Conservation (phyloP, 2,329 filamentous ascomycete genomes). For the Byssoonygena ceratinophila region DNA sequence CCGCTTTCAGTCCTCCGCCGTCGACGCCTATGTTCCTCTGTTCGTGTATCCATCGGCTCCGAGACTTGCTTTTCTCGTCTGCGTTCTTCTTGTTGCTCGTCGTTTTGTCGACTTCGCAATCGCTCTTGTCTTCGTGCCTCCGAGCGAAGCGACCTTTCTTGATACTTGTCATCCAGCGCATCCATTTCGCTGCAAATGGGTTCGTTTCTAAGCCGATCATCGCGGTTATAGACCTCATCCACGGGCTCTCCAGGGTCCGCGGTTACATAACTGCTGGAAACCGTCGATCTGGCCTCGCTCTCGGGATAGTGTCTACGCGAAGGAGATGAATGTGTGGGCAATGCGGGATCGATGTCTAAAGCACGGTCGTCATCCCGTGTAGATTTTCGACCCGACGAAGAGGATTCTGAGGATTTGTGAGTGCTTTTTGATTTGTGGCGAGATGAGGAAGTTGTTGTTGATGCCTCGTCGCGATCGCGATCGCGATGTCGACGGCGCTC, state of each 20-base stretch:
- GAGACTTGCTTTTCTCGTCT: slow-evolving; percentile 3
- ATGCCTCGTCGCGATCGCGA: slow-evolving; percentile 26
- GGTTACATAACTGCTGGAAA: slow-evolving; percentile 29
- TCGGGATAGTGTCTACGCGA: slow-evolving; percentile 13
- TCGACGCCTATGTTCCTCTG: not conserved
- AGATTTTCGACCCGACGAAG: slow-evolving; percentile 31
- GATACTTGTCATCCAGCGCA: slow-evolving; percentile 5
- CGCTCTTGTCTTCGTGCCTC: slow-evolving; percentile 3
- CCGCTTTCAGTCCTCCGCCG: not conserved
- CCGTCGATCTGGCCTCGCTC: slow-evolving; percentile 17
- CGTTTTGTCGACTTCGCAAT: not conserved
- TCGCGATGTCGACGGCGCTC: slow-evolving; percentile 19
- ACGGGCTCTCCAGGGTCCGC: slow-evolving; percentile 25
- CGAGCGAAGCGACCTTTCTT: slow-evolving; percentile 13
- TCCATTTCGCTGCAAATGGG: slow-evolving; percentile 8
- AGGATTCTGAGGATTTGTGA: slow-evolving; percentile 22
- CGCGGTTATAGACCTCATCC: slow-evolving; percentile 22
- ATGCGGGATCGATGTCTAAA: slow-evolving; percentile 22
- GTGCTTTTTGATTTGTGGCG: slow-evolving; percentile 18
- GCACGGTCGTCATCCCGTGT: slow-evolving; percentile 41
- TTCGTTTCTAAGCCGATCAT: slow-evolving; percentile 7
- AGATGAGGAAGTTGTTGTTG: slow-evolving; percentile 26
- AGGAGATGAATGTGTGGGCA: slow-evolving; percentile 18
- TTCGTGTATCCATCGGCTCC: not conserved
- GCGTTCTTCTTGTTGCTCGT: not conserved